phyloP scores from a whole-genome alignment of 192 early-diverging fungal species.

The Jimgerdemannia flammicorona region DNA sequence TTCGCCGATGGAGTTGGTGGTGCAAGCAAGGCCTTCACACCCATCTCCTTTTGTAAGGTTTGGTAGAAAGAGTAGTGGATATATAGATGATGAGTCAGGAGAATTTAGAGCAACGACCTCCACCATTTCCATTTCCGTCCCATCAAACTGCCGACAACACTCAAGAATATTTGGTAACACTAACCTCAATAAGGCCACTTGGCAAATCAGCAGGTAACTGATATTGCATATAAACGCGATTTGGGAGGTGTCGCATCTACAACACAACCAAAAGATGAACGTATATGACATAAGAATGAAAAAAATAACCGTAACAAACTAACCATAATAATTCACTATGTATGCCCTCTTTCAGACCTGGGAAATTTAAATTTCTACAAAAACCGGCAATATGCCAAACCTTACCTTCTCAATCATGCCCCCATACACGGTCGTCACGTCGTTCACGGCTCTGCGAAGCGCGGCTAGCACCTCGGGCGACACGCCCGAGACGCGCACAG shows the following conservation, averaged over 20 bases:
- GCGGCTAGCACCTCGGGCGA: slow-evolving; percentile 8
- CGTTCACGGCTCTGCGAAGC: background rate
- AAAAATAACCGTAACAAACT: background rate
- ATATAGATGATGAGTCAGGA: no score
- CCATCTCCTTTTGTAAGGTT: background rate
- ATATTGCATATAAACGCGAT: slow-evolving; percentile 11
- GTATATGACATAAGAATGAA: background rate
- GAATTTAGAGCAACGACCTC: no score
- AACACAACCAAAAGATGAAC: background rate
- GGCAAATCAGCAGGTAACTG: background rate
- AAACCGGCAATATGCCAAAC: background rate
- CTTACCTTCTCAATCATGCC: slow-evolving; percentile 22
- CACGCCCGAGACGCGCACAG: slow-evolving; percentile 8
- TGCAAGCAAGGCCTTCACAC: background rate
- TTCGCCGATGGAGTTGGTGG: background rate
- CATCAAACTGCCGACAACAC: no score
- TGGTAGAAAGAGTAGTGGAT: no score
- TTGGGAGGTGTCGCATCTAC: slow-evolving; percentile 17
- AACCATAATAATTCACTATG: background rate
- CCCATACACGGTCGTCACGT: slow-evolving; percentile 3
- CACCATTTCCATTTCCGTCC: no score
- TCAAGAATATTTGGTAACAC: background rate
- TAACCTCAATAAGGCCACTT: background rate
- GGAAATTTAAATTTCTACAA: background rate
- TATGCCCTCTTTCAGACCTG: background rate